phyloP scores from a whole-genome alignment of 345 rosid species.

The Bretschneidera sinensis region DNA sequence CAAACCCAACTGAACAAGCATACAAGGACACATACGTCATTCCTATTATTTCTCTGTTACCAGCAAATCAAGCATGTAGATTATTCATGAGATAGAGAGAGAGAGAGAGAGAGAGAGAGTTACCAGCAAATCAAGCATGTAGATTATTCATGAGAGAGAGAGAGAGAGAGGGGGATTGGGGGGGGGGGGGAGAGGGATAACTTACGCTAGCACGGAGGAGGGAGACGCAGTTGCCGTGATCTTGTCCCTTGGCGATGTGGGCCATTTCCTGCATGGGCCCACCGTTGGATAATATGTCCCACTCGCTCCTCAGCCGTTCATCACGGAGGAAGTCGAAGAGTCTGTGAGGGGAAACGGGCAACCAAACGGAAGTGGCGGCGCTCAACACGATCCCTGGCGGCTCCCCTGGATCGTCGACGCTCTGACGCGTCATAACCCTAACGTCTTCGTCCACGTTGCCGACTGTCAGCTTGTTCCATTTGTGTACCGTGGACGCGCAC shows the following conservation, averaged over 20 bases:
- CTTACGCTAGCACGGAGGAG: slow-evolving; percentile 83
- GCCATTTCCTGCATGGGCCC: slow-evolving; percentile 99
- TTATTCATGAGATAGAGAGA: not conserved
- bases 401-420: slow-evolving; percentile 87
- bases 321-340: slow-evolving; percentile 81
- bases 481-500: slow-evolving; percentile 78
- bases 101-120: not conserved
- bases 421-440: slow-evolving; percentile 84
- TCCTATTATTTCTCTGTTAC: slow-evolving; percentile 14
- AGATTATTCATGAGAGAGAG: no score
- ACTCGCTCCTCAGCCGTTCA: slow-evolving; percentile 80
- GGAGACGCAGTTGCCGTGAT: slow-evolving; percentile 92
- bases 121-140: no score
- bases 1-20: slow-evolving; percentile 19
- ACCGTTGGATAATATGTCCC: slow-evolving; percentile 97
- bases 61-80: no score
- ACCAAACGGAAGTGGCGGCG: slow-evolving; percentile 94
- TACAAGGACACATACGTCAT: slow-evolving; percentile 28
- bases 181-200: no score
- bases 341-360: slow-evolving; percentile 68
- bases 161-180: not conserved
- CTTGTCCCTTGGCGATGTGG: slow-evolving; percentile 91
- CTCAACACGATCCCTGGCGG: slow-evolving; percentile 86
- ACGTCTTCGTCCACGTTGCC: slow-evolving; percentile 80
- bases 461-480: slow-evolving; percentile 75